Percentiles rank a stretch among this genome's conserved stretches.
phyloP scores from a whole-genome alignment of 441 rosid genomes.

The Metrosideros polymorpha region DNA sequence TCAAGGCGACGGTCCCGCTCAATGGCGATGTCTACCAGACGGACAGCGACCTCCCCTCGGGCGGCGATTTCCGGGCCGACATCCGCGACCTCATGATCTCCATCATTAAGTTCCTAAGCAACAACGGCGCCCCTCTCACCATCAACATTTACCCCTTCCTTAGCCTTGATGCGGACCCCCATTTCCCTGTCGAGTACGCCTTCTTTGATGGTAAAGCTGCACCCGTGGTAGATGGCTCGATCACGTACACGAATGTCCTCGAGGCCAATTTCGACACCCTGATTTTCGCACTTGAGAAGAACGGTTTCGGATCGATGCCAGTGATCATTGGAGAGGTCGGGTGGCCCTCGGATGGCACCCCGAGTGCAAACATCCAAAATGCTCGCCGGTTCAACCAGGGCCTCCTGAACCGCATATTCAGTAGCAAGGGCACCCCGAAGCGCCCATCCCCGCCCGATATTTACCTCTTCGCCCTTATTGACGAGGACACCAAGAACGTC shows the following conservation, averaged over 20 bases:
- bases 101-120: constrained; percentile 41
- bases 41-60: constrained; percentile 56
- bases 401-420: constrained; percentile 34
- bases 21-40: constrained; percentile 74
- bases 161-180: constrained; percentile 59
- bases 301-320: constrained; percentile 53
- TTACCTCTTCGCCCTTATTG: constrained; percentile 58
- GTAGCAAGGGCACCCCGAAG: constrained; percentile 65
- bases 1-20: constrained; percentile 71
- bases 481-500: constrained; percentile 58
- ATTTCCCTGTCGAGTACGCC: constrained; percentile 74
- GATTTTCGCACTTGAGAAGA: constrained; percentile 52
- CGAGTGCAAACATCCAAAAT: constrained; percentile 28
- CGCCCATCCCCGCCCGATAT: constrained; percentile 44
- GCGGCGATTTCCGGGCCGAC: constrained; percentile 64
- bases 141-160: constrained; percentile 89
- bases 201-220: constrained; percentile 51
- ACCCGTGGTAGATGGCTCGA: constrained; percentile 61
- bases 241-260: constrained; percentile 64
- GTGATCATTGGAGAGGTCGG: constrained; percentile 88
- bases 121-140: constrained; percentile 51
- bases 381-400: constrained; percentile 83
- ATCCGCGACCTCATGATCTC: constrained; percentile 36
- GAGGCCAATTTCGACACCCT: constrained; percentile 93
- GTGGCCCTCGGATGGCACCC: constrained; percentile 89